Conservation (phyloP, 164 flowering plant genomes). For the Stephania yunnanensis region DNA sequence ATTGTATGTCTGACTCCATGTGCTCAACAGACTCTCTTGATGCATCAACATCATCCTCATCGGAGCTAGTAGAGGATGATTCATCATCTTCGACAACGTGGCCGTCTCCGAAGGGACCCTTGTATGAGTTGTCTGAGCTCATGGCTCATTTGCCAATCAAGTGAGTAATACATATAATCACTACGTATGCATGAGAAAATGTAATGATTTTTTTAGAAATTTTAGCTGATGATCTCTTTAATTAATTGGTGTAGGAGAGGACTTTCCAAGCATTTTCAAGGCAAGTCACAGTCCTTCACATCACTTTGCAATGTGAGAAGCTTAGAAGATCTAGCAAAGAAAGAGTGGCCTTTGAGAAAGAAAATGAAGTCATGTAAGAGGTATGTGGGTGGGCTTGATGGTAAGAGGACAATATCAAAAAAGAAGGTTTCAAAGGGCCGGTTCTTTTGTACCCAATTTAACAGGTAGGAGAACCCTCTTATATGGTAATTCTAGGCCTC, state of each 20-base stretch:
- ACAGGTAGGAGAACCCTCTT: conserved; percentile 22
- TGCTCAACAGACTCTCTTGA: conserved; percentile 23
- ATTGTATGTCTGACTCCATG: conserved; percentile 17
- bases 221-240: too few species aligned
- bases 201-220: not conserved
- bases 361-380: conserved; percentile 59
- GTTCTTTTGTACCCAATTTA: conserved; percentile 27
- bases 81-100: conserved; percentile 31
- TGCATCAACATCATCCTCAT: conserved; percentile 32
- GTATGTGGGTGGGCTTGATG: conserved; percentile 43
- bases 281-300: conserved; percentile 75
- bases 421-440: conserved; percentile 38
- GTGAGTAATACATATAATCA: conserved; percentile 31
- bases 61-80: conserved; percentile 54
- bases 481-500: conserved; percentile 29
- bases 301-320: conserved; percentile 52
- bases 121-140: conserved; percentile 65
- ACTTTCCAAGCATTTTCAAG: conserved; percentile 59
- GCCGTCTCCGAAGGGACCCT: conserved; percentile 45
- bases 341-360: conserved; percentile 37
- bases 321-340: conserved; percentile 67
- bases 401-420: conserved; percentile 37
- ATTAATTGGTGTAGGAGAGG: conserved; percentile 58
- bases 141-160: conserved; percentile 81
- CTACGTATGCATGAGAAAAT: not conserved